Evolutionary conservation across 805 yeast genomes (phyloP).

Genomic region (Yarrowia osloensis): DNA sequence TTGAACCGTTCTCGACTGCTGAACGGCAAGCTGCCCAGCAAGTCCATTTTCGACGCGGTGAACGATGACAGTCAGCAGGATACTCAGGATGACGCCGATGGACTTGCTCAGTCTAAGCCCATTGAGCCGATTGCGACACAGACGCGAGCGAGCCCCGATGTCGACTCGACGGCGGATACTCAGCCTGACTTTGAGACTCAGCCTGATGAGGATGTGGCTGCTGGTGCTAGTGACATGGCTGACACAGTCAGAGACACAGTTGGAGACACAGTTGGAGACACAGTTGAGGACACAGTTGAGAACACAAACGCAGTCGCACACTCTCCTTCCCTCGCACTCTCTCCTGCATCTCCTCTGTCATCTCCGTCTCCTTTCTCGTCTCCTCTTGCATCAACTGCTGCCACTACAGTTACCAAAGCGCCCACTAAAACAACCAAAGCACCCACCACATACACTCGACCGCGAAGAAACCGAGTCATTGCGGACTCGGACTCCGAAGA

Average conservation of each 20-base stretch:
- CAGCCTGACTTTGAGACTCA: neutral
- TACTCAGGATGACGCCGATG: slow-evolving; percentile 4
- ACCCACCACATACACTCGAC: neutral
- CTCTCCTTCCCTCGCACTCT: too few relatives aligned
- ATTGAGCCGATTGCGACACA: neutral
- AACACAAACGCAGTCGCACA: too few relatives aligned
- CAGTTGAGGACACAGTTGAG: too few relatives aligned
- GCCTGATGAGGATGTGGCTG: neutral
- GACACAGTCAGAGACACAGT: too few relatives aligned
- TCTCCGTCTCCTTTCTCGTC: neutral
- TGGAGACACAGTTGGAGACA: neutral
- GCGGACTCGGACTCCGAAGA: slow-evolving; percentile 23
- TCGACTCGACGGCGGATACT: neutral
- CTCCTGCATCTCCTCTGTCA: neutral
- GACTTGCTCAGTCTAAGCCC: neutral
- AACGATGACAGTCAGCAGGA: neutral
- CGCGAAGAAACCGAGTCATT: neutral
- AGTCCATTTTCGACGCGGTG: neutral
- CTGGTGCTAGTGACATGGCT: neutral
- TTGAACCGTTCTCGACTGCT: neutral
- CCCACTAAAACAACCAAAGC: neutral
- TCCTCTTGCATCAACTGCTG: neutral
- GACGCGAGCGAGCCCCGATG: neutral
- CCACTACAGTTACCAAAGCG: neutral
- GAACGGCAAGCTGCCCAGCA: neutral